Base-by-base conservation (phyloP, 768 basidiomycete genomes). In the Dentipellis sp. region DNA sequence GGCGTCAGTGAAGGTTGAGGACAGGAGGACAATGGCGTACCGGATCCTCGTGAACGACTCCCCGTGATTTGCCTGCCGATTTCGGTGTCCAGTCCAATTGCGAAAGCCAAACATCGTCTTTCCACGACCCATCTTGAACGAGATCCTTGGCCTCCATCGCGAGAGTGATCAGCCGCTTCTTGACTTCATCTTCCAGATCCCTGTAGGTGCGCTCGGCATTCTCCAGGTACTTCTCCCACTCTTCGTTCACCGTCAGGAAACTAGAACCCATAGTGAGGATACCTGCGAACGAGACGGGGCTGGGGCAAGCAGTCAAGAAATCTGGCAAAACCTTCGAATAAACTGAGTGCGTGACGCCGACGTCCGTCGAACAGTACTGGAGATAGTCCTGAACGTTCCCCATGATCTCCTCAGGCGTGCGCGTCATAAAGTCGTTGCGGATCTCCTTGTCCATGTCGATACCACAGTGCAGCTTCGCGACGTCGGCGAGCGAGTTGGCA, bases 61-160 rank as follows among this genome's bases (percentile, higher is more conserved):
- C 88, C 65, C 89, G 75, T 9, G 85, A 83, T 67, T 83, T 82
- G 38, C 80, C 78, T 0, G 82, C 83, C 6, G 78, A 74, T 68
- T 98, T 97, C 1, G 91, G 91, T 1, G 90, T 85, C 97, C 97
- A 98, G 67, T 99, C 94, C 56, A 98, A 74, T 68, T 99, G 97
- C 50, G 75, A 79, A 12, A 94, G 69, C 92, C 93, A 97, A 7
- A 83, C 82, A 68, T 92, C 88, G 2, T 77, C 74, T 66, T 76
- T 79, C 87, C 84, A 92, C 50, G 66, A 69, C 34, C 72, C 79
- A 50, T 70, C 68, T 10, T 73, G 69, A 72, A 80, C 74, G 69
- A 86, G 59, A 8, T 53, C 63, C 62, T 75, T 77, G 7, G 79
- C 76, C 48, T 82, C 72, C 55, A 78, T 77, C 0, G 94, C 93